Evolutionary conservation across 1,284 basidiomycete species (phyloP).

Genomic region (Limonomyces culmigenus): DNA sequence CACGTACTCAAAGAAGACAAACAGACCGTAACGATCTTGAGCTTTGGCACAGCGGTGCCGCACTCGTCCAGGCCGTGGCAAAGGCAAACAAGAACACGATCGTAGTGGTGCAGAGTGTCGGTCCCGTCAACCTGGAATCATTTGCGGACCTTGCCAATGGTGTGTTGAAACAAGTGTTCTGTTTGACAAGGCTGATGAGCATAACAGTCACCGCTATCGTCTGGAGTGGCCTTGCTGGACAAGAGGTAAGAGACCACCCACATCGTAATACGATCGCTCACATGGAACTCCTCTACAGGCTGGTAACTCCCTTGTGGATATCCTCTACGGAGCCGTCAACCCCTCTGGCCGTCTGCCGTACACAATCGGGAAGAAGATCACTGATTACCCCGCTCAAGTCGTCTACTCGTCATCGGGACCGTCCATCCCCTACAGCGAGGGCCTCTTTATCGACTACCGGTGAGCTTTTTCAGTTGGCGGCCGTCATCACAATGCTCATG

Average conservation of each 20-base stretch:
- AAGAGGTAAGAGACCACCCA: too few relatives aligned
- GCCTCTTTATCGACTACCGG: slow-evolving; percentile 6
- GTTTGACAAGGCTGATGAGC: too few relatives aligned
- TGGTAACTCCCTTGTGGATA: slow-evolving; percentile 40
- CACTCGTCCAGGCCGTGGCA: slow-evolving; percentile 13
- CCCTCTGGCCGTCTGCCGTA: slow-evolving; percentile 41
- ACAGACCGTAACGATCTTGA: slow-evolving; percentile 55
- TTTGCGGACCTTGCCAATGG: slow-evolving; percentile 50
- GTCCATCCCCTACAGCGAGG: slow-evolving; percentile 2
- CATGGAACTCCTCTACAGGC: too few relatives aligned
- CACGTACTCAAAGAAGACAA: neutral
- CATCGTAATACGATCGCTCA: too few relatives aligned
- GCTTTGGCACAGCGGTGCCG: slow-evolving; percentile 49
- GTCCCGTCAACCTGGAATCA: slow-evolving; percentile 44
- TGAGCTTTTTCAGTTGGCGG: too few relatives aligned
- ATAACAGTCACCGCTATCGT: slow-evolving; percentile 34
- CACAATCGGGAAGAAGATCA: slow-evolving; percentile 32
- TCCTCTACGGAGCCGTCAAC: slow-evolving; percentile 46
- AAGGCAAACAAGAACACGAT: slow-evolving; percentile 28
- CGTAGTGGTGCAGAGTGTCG: slow-evolving; percentile 63
- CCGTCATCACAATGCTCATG: slow-evolving; percentile 19
- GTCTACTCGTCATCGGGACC: slow-evolving; percentile 5
- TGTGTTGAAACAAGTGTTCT: too few relatives aligned
- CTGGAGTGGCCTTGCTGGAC: slow-evolving; percentile 46
- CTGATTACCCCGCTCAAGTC: slow-evolving; percentile 30